phyloP scores from a whole-genome alignment of 345 rosid genomes.

The Trapa bicornis region DNA sequence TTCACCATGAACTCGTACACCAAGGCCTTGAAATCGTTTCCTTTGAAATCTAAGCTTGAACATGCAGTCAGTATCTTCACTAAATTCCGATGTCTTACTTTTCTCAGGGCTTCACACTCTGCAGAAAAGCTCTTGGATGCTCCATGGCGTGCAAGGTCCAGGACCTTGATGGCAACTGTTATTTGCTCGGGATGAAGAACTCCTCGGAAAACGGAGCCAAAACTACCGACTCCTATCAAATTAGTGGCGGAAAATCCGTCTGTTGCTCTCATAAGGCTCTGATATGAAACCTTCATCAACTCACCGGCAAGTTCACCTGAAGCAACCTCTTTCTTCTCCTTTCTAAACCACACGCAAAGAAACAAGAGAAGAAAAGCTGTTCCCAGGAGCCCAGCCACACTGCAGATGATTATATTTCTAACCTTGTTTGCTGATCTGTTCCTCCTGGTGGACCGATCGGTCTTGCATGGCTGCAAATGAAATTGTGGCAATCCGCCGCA shows the following conservation, averaged over 20 bases:
- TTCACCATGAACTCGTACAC: conserved; percentile 13
- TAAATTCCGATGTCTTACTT: conserved; percentile 12
- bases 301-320: neutral
- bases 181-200: neutral
- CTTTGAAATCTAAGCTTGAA: conserved; percentile 10
- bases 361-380: neutral
- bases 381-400: neutral
- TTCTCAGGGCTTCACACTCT: conserved; percentile 13
- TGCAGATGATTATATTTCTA: neutral
- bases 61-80: conserved; percentile 11
- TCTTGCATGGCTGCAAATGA: neutral
- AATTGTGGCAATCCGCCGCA: neutral
- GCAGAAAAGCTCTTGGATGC: conserved; percentile 16
- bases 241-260: conserved; percentile 9
- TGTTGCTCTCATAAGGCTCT: conserved; percentile 1
- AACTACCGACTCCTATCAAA: conserved; percentile 12
- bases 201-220: conserved; percentile 13
- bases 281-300: neutral
- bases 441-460: rapidly evolving
- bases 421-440: neutral
- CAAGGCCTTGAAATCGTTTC: conserved; percentile 16
- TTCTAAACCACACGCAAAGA: neutral
- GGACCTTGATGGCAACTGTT: conserved; percentile 9
- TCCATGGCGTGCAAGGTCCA: conserved; percentile 4
- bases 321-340: neutral